These are phyloP conservation scores for Micromonas commoda DNA, from an alignment of 139 green algal species.

Conservation along the genomic window DNA sequence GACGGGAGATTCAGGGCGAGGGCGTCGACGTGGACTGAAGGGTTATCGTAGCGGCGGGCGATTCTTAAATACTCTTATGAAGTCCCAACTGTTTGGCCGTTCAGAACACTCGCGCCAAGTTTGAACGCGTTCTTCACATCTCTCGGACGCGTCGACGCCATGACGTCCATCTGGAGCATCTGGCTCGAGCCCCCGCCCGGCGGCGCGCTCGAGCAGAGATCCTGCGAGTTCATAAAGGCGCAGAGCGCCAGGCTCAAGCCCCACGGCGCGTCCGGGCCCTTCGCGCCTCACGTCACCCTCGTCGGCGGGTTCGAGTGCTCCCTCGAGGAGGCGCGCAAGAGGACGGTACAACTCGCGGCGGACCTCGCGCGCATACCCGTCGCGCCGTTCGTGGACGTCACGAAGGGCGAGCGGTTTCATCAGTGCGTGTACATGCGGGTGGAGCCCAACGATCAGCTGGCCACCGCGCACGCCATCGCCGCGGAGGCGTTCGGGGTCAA, in stretches of 20 bases:
- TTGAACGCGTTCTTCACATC: no score
- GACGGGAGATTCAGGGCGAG: no score
- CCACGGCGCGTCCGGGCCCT: background rate
- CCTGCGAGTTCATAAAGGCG: background rate
- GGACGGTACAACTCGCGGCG: background rate
- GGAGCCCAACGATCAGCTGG: background rate
- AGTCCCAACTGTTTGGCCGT: no score
- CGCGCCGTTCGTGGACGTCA: slow-evolving; percentile 10
- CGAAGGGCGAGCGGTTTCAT: background rate
- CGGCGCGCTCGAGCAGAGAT: background rate
- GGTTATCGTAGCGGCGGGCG: no score
- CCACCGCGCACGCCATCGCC: background rate
- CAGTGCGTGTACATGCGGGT: slow-evolving; percentile 19
- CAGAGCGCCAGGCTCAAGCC: background rate
- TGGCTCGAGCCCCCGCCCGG: slow-evolving; percentile 1
- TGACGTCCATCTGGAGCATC: background rate
- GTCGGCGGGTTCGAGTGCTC: background rate
- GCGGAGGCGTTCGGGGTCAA: background rate
- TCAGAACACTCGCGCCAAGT: no score
- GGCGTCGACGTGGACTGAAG: no score
- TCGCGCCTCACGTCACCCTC: slow-evolving; percentile 15
- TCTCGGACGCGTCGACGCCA: no score
- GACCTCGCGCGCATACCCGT: background rate
- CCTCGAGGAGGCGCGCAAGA: background rate
- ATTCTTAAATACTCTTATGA: no score